Evolutionary conservation across 2,329 filamentous ascomycete genomes (phyloP).

Genomic region (Colletotrichum spinosum): DNA sequence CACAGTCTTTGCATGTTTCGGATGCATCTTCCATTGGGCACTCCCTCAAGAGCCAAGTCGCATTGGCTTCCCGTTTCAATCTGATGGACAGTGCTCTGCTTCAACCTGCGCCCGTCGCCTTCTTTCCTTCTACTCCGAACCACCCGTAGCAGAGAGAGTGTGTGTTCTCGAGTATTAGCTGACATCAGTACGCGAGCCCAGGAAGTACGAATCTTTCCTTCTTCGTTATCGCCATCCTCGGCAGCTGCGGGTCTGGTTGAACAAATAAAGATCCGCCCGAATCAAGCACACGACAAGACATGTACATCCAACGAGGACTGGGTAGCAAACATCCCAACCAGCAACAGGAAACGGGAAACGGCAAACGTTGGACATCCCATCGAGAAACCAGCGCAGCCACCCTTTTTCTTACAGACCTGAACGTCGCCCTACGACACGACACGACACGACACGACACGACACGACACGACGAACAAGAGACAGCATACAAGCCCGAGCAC

Average conservation of each 20-base stretch:
- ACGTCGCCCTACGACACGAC: too few species aligned
- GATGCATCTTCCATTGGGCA: slow-evolving; percentile 18
- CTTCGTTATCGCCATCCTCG: too few species aligned
- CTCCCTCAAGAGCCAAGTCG: slow-evolving; percentile 5
- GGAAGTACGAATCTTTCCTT: too few species aligned
- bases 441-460: background rate
- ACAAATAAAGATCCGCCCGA: too few species aligned
- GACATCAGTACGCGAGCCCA: too few species aligned
- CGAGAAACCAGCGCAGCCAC: slow-evolving; percentile 9
- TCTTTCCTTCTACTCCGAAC: too few species aligned
- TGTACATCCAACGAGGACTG: too few species aligned
- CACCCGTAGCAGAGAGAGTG: too few species aligned
- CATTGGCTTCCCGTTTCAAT: slow-evolving; percentile 32
- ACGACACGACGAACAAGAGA: background rate
- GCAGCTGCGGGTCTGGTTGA: too few species aligned
- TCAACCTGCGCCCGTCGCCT: background rate
- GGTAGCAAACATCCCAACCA: slow-evolving; percentile 2
- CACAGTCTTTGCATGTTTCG: slow-evolving; percentile 13
- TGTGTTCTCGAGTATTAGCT: too few species aligned
- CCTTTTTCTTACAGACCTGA: background rate
- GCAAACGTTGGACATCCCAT: slow-evolving; percentile 2
- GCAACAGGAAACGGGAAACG: background rate
- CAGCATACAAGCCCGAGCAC: background rate
- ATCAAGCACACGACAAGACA: too few species aligned
- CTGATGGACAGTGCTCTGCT: slow-evolving; percentile 26